Conservation (phyloP, 2,329 filamentous ascomycete species). For the Alternaria brassicae region DNA sequence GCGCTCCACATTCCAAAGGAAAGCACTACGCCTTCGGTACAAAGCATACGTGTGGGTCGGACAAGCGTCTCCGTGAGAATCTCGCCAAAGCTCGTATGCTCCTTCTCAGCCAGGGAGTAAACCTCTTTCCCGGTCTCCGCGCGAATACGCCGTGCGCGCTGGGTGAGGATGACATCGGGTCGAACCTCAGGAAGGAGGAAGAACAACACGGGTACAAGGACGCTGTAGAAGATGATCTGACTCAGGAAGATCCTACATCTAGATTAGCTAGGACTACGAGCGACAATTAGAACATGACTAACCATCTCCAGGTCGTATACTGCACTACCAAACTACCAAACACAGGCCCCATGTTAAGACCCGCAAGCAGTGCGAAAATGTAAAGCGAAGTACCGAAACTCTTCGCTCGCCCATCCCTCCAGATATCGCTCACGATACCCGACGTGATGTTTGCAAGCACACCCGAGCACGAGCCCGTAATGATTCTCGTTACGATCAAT, state of each 20-base stretch:
- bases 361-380: constrained; percentile 54
- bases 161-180: constrained; percentile 55
- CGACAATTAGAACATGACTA: constrained; percentile 12
- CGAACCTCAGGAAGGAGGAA: constrained; percentile 58
- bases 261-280: constrained; percentile 18
- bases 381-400: constrained; percentile 55
- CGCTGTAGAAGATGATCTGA: constrained; percentile 56
- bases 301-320: constrained; percentile 54
- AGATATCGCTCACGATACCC: constrained; percentile 47
- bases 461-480: constrained; percentile 54
- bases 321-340: constrained; percentile 52
- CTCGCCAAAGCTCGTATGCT: constrained; percentile 38
- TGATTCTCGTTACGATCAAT: constrained; percentile 53
- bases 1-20: constrained; percentile 58
- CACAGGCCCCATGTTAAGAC: constrained; percentile 55
- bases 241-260: constrained; percentile 53
- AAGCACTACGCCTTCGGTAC: constrained; percentile 60
- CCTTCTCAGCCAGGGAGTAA: constrained; percentile 47
- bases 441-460: constrained; percentile 53
- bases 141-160: constrained; percentile 46
- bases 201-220: constrained; percentile 52
- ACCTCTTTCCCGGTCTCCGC: constrained; percentile 30
- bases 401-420: constrained; percentile 49
- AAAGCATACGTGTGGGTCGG: constrained; percentile 52
- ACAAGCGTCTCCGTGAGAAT: constrained; percentile 50